Conservation (phyloP, 2,329 filamentous ascomycete species). For the Colletotrichum plurivorum region DNA sequence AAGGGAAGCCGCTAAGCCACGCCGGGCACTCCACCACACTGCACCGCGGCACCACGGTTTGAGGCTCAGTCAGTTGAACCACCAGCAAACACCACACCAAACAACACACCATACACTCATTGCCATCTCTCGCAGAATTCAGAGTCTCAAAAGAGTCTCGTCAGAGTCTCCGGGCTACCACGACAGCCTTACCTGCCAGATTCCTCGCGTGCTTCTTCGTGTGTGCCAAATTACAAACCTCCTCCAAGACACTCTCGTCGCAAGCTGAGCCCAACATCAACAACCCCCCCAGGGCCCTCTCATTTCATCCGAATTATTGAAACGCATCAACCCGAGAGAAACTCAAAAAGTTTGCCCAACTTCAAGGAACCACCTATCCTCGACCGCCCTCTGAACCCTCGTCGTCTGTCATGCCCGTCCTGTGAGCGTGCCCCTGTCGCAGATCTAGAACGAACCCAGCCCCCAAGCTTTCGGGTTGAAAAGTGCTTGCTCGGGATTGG, state of each 20-base stretch:
- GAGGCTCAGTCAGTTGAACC: slow-evolving; percentile 38
- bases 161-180: background rate
- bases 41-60: slow-evolving; percentile 33
- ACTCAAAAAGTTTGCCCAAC: slow-evolving; percentile 25
- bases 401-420: slow-evolving; percentile 7
- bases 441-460: slow-evolving; percentile 26
- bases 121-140: background rate
- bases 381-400: slow-evolving; percentile 9
- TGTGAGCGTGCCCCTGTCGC: slow-evolving; percentile 19
- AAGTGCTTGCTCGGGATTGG: slow-evolving; percentile 14
- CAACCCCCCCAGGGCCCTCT: background rate
- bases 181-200: background rate
- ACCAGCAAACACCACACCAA: slow-evolving; percentile 7
- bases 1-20: slow-evolving; percentile 36
- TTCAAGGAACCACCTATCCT: slow-evolving; percentile 6
- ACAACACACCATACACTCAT: too few relatives aligned
- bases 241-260: background rate
- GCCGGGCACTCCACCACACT: slow-evolving; percentile 5
- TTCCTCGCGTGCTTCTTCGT: background rate
- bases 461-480: slow-evolving; percentile 31
- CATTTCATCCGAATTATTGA: slow-evolving; percentile 37
- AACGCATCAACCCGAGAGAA: slow-evolving; percentile 19
- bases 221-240: background rate
- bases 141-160: background rate
- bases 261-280: background rate